Evolutionary conservation across 805 yeast species (phyloP).

Genomic region (Cyberlindnera nakhonratchasimensis): DNA sequence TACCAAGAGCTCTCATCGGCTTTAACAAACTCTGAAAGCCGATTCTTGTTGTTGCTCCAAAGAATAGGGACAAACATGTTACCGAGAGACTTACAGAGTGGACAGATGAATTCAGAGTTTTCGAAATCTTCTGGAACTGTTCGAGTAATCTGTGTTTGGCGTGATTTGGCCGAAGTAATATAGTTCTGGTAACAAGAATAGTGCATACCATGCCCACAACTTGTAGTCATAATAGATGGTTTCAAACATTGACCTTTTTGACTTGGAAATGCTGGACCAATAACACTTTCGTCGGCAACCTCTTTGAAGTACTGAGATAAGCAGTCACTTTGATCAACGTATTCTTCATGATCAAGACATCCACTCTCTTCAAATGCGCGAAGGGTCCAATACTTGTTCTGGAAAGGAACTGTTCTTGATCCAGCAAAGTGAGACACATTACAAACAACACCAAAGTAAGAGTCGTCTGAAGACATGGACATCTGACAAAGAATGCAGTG

Average conservation of each 20-base stretch:
- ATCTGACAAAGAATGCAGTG: constrained; percentile 82
- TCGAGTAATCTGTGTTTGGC: constrained; percentile 72
- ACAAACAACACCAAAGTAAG: constrained; percentile 70
- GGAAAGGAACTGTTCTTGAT: constrained; percentile 61
- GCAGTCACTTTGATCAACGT: constrained; percentile 25
- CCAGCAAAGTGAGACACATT: constrained; percentile 56
- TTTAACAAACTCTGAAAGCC: constrained; percentile 11
- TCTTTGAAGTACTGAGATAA: constrained; percentile 38
- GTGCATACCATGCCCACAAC: constrained; percentile 97
- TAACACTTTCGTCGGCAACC: constrained; percentile 37
- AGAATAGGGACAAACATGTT: constrained; percentile 79
- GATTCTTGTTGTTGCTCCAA: constrained; percentile 47
- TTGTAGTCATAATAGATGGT: constrained; percentile 40
- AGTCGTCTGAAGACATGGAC: constrained; percentile 57
- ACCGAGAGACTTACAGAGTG: constrained; percentile 83
- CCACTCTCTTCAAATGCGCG: constrained; percentile 52
- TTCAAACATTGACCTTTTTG: constrained; percentile 31
- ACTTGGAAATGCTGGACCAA: constrained; percentile 67
- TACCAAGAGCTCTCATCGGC: constrained; percentile 19
- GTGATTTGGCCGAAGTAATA: constrained; percentile 48
- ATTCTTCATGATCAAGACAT: constrained; percentile 16
- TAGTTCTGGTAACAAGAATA: constrained; percentile 68
- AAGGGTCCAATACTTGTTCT: constrained; percentile 59
- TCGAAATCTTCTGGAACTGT: constrained; percentile 74
- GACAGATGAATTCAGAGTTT: constrained; percentile 78